Evolutionary conservation across 1,139 yeast genomes (phyloP).

Genomic region (Geotrichum macrosporum): DNA sequence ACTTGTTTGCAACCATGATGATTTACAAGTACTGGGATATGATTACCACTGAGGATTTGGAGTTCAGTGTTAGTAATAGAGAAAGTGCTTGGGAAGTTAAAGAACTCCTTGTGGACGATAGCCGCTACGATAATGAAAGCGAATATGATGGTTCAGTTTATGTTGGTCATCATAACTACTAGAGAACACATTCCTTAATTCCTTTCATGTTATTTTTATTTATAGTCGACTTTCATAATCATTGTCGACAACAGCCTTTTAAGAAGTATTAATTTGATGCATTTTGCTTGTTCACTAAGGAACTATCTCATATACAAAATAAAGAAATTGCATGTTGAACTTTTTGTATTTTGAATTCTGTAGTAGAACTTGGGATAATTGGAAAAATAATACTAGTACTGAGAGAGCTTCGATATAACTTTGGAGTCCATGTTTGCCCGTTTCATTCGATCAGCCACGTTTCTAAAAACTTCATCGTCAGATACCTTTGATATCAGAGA

Average conservation of each 20-base stretch:
- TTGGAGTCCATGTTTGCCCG: slow-evolving; percentile 23
- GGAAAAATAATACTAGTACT: background rate
- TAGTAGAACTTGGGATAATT: too few species aligned
- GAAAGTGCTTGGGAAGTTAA: slow-evolving; percentile 48
- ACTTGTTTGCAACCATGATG: slow-evolving; percentile 85
- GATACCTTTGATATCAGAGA: slow-evolving; percentile 20
- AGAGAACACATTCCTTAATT: slow-evolving; percentile 3
- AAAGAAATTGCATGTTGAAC: too few species aligned
- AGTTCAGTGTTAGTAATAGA: slow-evolving; percentile 69
- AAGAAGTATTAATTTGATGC: background rate
- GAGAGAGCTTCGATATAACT: slow-evolving; percentile 9
- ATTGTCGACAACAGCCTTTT: background rate
- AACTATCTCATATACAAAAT: background rate
- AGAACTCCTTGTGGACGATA: slow-evolving; percentile 46
- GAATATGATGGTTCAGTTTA: slow-evolving; percentile 35
- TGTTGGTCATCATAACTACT: slow-evolving; percentile 29
- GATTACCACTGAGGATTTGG: slow-evolving; percentile 93
- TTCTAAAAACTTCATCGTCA: slow-evolving; percentile 24
- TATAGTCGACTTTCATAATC: too few species aligned
- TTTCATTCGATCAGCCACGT: slow-evolving; percentile 26
- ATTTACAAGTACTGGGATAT: slow-evolving; percentile 94
- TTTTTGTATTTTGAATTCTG: too few species aligned
- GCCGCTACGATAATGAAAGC: slow-evolving; percentile 41
- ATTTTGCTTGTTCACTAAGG: slow-evolving; percentile 3
- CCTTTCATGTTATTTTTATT: background rate